Evolutionary conservation across 2,329 filamentous ascomycete species (phyloP).

Genomic region (Diaporthe caulivora): DNA sequence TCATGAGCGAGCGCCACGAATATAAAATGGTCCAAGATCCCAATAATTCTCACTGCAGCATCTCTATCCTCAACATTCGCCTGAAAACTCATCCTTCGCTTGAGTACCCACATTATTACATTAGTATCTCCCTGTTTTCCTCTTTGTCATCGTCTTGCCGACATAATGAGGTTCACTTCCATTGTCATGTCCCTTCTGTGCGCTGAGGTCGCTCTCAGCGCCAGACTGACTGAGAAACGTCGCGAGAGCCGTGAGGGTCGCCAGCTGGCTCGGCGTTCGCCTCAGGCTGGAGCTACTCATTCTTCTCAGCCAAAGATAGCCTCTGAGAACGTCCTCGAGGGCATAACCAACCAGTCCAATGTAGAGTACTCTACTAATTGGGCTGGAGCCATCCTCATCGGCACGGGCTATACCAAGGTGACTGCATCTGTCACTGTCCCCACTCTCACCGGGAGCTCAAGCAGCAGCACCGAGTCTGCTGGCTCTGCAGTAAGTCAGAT

Average conservation of each 20-base stretch:
- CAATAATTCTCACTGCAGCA: neutral
- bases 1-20: neutral
- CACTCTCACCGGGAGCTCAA: conserved; percentile 51
- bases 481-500: conserved; percentile 55
- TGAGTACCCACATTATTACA: neutral
- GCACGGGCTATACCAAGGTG: conserved; percentile 63
- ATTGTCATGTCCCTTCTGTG: conserved; percentile 53
- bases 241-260: conserved; percentile 47
- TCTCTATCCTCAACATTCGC: neutral
- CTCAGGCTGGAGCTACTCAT: neutral
- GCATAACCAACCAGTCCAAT: conserved; percentile 31
- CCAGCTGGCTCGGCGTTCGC: conserved; percentile 17
- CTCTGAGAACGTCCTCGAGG: neutral
- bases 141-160: neutral
- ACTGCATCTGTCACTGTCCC: conserved; percentile 63
- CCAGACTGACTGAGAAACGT: conserved; percentile 56
- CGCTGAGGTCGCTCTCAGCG: conserved; percentile 55
- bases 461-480: conserved; percentile 53
- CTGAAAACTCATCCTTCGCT: neutral
- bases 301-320: conserved; percentile 30
- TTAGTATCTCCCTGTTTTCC: neutral
- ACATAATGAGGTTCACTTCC: conserved; percentile 61
- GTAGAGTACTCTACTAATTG: conserved; percentile 57
- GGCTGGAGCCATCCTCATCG: conserved; percentile 67
- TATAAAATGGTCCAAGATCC: neutral